Evolutionary conservation across 495 filamentous ascomycete genomes (phyloP), one percentile per base, ranked within the genome.

Genomic region (Hypoxylon crocopeplum): DNA sequence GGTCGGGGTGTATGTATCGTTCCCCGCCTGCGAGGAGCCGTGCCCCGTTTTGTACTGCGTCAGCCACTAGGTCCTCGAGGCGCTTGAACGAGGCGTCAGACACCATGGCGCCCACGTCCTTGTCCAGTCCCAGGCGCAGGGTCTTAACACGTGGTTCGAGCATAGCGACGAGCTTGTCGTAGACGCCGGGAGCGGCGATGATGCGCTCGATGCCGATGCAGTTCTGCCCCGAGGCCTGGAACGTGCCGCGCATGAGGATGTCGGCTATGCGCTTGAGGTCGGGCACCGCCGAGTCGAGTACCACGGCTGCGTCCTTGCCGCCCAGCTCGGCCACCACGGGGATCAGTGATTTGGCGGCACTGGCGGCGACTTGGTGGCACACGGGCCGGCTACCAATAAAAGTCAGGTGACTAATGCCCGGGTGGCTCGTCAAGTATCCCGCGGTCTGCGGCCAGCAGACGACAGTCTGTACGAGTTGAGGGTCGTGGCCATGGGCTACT

Each of bases 181-280:
- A 98, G 36, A 86, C 78, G 15, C 76, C 75, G 1, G 91, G 88
- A 8, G 88, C 80, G 39, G 88, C 90, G 66, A 99, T 85, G 70
- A 98, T 87, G 33, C 94, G 88, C 75, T 99, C 94, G 51, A 96
- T 90, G 54, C 95, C 94, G 71, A 98, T 91, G 74, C 94, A 99
- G 75, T 99, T 99, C 69, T 99, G 94, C 1, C 94, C 94, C n/a
- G 93, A 86, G 49, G 92, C 91, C 72, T 97, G 93, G 79, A 98
- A 99, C 25, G 89, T 88, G 34, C 93, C 94, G 45, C 95, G 86
- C 77, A 98, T 84, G 57, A 98, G 82, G 55, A 92, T 88, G 22
- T 91, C 88, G 21, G 84, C 84, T 42, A 97, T 84, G 30, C 84
- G 78, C 0, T 82, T 67, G 11, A 97, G 73, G 62, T 92, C 86